These are phyloP conservation scores for Akanthomyces dipterigenus DNA, from an alignment of 2,329 filamentous ascomycete genomes.

Conservation along the genomic window DNA sequence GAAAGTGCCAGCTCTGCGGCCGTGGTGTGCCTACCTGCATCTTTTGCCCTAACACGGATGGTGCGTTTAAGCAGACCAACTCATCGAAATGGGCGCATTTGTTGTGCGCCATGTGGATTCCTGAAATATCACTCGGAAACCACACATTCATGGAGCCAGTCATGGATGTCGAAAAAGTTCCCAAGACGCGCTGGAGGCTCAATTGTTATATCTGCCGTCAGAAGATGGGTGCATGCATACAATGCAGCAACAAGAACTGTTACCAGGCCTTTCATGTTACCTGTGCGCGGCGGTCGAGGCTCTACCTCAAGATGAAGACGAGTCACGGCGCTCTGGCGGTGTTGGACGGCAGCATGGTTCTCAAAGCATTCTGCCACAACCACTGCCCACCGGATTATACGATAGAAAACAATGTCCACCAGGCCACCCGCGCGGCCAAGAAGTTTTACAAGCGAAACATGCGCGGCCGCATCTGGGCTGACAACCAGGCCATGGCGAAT, in stretches of 20 bases:
- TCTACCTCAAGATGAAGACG: slow-evolving; percentile 96
- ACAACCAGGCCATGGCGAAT: slow-evolving; percentile 77
- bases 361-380: slow-evolving; percentile 94
- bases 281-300: slow-evolving; percentile 77
- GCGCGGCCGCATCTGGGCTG: slow-evolving; percentile 85
- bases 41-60: slow-evolving; percentile 95
- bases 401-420: slow-evolving; percentile 75
- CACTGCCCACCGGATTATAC: slow-evolving; percentile 88
- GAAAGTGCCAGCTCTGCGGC: slow-evolving; percentile 93
- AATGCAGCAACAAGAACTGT: slow-evolving; percentile 95
- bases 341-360: slow-evolving; percentile 68
- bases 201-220: slow-evolving; percentile 96
- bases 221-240: slow-evolving; percentile 96
- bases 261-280: slow-evolving; percentile 97
- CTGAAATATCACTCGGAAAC: slow-evolving; percentile 91
- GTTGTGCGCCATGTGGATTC: slow-evolving; percentile 97
- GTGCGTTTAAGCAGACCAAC: slow-evolving; percentile 97
- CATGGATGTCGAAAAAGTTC: slow-evolving; percentile 96
- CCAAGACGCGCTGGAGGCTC: slow-evolving; percentile 87
- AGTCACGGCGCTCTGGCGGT: slow-evolving; percentile 71
- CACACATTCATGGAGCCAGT: slow-evolving; percentile 98
- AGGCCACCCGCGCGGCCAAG: slow-evolving; percentile 74
- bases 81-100: slow-evolving; percentile 95
- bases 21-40: slow-evolving; percentile 91
- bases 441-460: slow-evolving; percentile 86